phyloP scores from a whole-genome alignment of 2,329 filamentous ascomycete species.

The Xylaria sp. region DNA sequence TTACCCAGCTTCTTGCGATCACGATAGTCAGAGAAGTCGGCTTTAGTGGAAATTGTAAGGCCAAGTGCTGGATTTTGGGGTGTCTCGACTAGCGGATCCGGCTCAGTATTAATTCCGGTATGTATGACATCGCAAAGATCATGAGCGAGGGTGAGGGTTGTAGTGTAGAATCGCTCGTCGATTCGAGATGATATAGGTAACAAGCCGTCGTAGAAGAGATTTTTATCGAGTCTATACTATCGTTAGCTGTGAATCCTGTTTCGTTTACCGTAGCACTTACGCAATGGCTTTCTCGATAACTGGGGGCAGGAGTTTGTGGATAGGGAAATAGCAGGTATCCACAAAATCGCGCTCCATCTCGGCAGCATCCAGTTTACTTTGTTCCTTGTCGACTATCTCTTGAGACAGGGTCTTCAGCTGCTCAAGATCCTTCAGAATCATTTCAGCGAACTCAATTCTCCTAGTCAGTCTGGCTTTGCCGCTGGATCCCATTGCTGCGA shows the following conservation, averaged over 20 bases:
- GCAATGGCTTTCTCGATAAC: slow-evolving; percentile 82
- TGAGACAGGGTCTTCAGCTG: slow-evolving; percentile 77
- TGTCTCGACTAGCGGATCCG: slow-evolving; percentile 45
- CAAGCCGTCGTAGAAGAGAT: slow-evolving; percentile 67
- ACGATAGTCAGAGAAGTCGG: slow-evolving; percentile 74
- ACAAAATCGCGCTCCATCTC: slow-evolving; percentile 82
- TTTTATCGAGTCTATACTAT: slow-evolving; percentile 73
- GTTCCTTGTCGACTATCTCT: slow-evolving; percentile 79
- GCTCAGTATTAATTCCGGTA: slow-evolving; percentile 61
- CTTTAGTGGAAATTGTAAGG: slow-evolving; percentile 63
- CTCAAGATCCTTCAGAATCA: slow-evolving; percentile 79
- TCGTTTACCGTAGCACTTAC: slow-evolving; percentile 68
- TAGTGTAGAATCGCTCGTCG: slow-evolving; percentile 68
- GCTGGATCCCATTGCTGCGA: slow-evolving; percentile 90
- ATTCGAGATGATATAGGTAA: slow-evolving; percentile 62
- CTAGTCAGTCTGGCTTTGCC: slow-evolving; percentile 81
- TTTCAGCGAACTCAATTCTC: slow-evolving; percentile 88
- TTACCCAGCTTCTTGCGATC: slow-evolving; percentile 88
- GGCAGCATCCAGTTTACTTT: slow-evolving; percentile 78
- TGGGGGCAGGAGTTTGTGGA: slow-evolving; percentile 78
- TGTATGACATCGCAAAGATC: slow-evolving; percentile 67
- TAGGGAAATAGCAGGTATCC: slow-evolving; percentile 91
- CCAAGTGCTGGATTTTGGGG: slow-evolving; percentile 49
- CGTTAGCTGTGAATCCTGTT: slow-evolving; percentile 30
- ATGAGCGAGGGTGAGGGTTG: slow-evolving; percentile 65